Evolutionary conservation across 331 rosid genomes (phyloP).

Genomic region (Malus hybrid): DNA sequence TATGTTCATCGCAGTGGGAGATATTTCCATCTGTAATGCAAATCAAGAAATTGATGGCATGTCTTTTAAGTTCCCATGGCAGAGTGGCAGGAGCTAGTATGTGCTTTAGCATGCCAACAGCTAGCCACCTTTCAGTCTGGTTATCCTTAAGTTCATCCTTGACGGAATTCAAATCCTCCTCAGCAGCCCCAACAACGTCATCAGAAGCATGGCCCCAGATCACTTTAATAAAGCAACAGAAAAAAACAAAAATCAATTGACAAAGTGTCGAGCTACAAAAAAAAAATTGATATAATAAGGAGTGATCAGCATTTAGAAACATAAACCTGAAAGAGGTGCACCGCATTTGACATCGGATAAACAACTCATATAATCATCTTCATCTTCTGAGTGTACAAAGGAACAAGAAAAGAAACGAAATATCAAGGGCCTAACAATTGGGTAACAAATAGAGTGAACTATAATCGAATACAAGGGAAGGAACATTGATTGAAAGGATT

Average conservation of each 20-base stretch:
- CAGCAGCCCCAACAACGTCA: slow-evolving; percentile 43
- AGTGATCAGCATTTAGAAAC: slow-evolving; percentile 9
- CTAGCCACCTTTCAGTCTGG: slow-evolving; percentile 72
- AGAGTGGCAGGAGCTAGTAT: slow-evolving; percentile 46
- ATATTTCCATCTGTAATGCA: slow-evolving; percentile 36
- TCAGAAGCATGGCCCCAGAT: slow-evolving; percentile 66
- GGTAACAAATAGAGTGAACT: background rate
- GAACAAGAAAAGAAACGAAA: background rate
- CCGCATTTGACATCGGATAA: slow-evolving; percentile 64
- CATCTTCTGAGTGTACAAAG: slow-evolving; percentile 40
- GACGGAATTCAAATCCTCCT: slow-evolving; percentile 43
- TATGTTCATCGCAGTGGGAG: slow-evolving; percentile 26
- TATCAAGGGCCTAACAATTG: background rate
- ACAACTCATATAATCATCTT: slow-evolving; percentile 41
- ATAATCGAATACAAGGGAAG: background rate
- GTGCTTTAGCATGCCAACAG: slow-evolving; percentile 68
- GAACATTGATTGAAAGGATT: slow-evolving; percentile 8
- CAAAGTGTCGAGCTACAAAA: slow-evolving; percentile 5
- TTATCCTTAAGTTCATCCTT: slow-evolving; percentile 48
- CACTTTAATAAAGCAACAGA: slow-evolving; percentile 34
- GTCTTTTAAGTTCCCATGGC: slow-evolving; percentile 72
- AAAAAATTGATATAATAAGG: slow-evolving; percentile 10
- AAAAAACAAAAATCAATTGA: background rate
- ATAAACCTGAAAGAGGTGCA: slow-evolving; percentile 75
- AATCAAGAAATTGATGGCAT: slow-evolving; percentile 62